Evolutionary conservation across 148 eudicot species (phyloP), one percentile per base, ranked within the genome.

Genomic region (Chenopodium album): DNA sequence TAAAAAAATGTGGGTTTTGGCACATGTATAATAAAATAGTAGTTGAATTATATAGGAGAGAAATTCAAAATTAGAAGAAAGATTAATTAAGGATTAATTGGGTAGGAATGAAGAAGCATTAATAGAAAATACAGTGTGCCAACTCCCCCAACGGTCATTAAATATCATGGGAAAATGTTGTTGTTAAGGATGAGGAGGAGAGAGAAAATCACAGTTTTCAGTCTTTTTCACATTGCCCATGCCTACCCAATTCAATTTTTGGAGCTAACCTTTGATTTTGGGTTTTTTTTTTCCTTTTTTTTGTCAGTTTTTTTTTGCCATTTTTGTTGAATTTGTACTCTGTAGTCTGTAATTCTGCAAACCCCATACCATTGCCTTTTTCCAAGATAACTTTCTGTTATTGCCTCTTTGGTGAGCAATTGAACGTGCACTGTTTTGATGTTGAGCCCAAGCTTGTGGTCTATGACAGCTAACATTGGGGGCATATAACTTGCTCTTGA

Each of bases 61-160:
- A 69, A 19, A 59, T 19, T 16, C 72, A 68, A 68, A 37, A 68
- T 68, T 9, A 9, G 12, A 9, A 50, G 12, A 50, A 50, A 50
- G 54, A 50, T 50, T 50, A 56, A 56, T 16, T 56, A 56, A 56
- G 62, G 62, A 56, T 56, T 17, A 56, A 56, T 56, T 20, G 34
- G 32, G 9, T 73, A n/a, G 59, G 76, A 72, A 59, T 23, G 71
- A 31, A 60, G 19, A 59, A 20, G 79, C 79, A 59, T 5, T 44
- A 63, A 52, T 50, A 74, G 37, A 31, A 14, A 11, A 62, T 37
- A 10, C 4, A 23, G 66, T 37, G 10, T n/a, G 79, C 79, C 79
- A 77, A 63, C 79, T 77, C 19, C 67, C 78, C 50, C 48, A 76
- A n/a, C 69, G 79, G 69, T 77, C 79, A 63, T 76, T 64, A 63